phyloP scores from a whole-genome alignment of 768 basidiomycete species.

The Amanita pallidorosea region DNA sequence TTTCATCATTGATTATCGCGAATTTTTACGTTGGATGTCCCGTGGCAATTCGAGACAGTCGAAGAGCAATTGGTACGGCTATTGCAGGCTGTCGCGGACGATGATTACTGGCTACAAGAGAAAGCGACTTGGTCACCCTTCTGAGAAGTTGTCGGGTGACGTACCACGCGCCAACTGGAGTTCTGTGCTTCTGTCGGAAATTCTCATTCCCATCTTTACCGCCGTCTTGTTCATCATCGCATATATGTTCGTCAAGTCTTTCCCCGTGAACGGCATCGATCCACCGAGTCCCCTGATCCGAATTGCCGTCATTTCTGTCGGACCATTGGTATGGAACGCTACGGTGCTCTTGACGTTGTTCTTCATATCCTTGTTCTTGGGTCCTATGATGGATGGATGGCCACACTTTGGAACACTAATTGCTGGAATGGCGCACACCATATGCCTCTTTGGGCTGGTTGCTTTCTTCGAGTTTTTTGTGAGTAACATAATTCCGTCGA shows the following conservation, averaged over 20 bases:
- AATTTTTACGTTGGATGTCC: slow-evolving; percentile 99
- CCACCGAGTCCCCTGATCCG: slow-evolving; percentile 83
- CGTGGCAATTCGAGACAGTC: slow-evolving; percentile 95
- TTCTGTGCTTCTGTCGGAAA: slow-evolving; percentile 74
- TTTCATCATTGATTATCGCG: slow-evolving; percentile 98
- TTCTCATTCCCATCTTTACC: slow-evolving; percentile 68
- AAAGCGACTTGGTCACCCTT: slow-evolving; percentile 95
- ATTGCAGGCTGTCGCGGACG: slow-evolving; percentile 93
- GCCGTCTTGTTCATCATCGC: slow-evolving; percentile 73
- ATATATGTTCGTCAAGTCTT: slow-evolving; percentile 91
- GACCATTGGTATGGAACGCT: slow-evolving; percentile 94
- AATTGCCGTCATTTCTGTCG: slow-evolving; percentile 79
- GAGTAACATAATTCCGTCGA: slow-evolving; percentile 25
- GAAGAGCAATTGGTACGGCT: slow-evolving; percentile 98
- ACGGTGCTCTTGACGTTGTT: slow-evolving; percentile 77
- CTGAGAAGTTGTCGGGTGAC: slow-evolving; percentile 93
- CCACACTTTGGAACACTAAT: slow-evolving; percentile 85
- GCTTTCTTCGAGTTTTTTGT: slow-evolving; percentile 96
- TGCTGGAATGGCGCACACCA: slow-evolving; percentile 83
- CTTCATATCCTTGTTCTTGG: slow-evolving; percentile 86
- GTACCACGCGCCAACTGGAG: slow-evolving; percentile 87
- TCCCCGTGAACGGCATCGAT: slow-evolving; percentile 54
- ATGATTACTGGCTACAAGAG: slow-evolving; percentile 99
- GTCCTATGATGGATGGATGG: slow-evolving; percentile 80
- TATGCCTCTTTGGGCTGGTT: slow-evolving; percentile 72